Evolutionary conservation across 202 grass and related monocot species (phyloP).

Genomic region (Setaria viridis): DNA sequence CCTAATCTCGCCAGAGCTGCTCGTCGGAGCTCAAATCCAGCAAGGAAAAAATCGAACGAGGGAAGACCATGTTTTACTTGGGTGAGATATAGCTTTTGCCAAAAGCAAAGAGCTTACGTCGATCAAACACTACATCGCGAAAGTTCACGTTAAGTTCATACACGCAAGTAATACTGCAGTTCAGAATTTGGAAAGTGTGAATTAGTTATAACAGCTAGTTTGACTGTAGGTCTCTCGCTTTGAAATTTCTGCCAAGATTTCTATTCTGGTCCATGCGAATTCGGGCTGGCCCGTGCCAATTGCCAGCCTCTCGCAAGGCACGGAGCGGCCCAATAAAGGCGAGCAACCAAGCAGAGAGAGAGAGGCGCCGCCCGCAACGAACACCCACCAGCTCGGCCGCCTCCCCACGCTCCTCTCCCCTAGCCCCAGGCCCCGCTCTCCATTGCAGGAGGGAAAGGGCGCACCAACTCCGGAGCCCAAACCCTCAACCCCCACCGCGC

Average conservation of each 20-base stretch:
- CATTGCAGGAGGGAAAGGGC: not conserved
- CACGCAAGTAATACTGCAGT: not conserved
- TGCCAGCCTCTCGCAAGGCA: slow-evolving; percentile 24
- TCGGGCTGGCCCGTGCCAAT: slow-evolving; percentile 16
- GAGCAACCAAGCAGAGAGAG: not conserved
- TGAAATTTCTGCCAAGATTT: not conserved
- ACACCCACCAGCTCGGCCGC: not conserved
- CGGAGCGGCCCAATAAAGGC: slow-evolving; percentile 43
- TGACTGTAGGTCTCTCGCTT: not conserved
- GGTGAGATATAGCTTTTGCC: too few relatives aligned
- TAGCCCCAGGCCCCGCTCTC: not conserved
- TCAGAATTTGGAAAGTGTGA: not conserved
- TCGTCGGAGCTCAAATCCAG: too few relatives aligned
- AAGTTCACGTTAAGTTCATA: too few relatives aligned
- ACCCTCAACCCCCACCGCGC: slow-evolving; percentile 26
- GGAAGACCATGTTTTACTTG: too few relatives aligned
- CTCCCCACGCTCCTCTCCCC: not conserved
- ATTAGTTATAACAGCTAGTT: not conserved
- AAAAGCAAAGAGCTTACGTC: not conserved
- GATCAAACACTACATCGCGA: not conserved
- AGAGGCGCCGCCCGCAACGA: too few relatives aligned
- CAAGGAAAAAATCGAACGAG: too few relatives aligned
- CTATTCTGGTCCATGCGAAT: not conserved
- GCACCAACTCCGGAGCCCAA: slow-evolving; percentile 34
- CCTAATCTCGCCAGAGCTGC: too few relatives aligned